phyloP scores from a whole-genome alignment of 1,139 yeast species.

The Candida pseudoviswanathii region DNA sequence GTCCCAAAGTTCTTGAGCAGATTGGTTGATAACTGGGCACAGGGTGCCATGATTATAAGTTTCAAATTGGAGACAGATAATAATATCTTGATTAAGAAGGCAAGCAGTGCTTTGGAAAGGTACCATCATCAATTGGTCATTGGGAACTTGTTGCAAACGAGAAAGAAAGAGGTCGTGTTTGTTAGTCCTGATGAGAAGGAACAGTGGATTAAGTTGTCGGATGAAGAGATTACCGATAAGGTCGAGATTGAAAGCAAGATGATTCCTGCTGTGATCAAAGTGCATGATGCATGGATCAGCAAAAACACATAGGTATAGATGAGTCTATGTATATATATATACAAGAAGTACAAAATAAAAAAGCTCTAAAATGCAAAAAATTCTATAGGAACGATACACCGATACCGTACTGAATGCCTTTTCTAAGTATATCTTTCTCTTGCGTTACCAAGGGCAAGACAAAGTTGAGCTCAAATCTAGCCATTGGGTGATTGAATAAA shows the following conservation, averaged over 20 bases:
- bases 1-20: slow-evolving; percentile 92
- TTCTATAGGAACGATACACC: slow-evolving; percentile 77
- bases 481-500: slow-evolving; percentile 82
- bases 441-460: slow-evolving; percentile 74
- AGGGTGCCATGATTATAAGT: slow-evolving; percentile 90
- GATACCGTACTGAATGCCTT: slow-evolving; percentile 92
- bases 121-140: slow-evolving; percentile 94
- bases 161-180: slow-evolving; percentile 86
- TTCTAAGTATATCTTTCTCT: slow-evolving; percentile 66
- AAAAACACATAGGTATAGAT: slow-evolving; percentile 6
- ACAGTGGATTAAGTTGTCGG: slow-evolving; percentile 55
- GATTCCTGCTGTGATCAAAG: slow-evolving; percentile 69
- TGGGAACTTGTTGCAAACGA: slow-evolving; percentile 87
- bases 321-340: slow-evolving; percentile 5
- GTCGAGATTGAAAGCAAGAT: slow-evolving; percentile 75
- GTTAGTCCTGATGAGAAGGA: slow-evolving; percentile 56
- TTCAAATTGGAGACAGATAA: slow-evolving; percentile 93
- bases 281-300: slow-evolving; percentile 65
- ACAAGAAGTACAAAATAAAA: neutral
- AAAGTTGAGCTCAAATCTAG: slow-evolving; percentile 87
- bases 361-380: neutral
- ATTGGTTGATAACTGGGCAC: slow-evolving; percentile 93
- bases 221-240: slow-evolving; percentile 36
- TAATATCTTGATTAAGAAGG: slow-evolving; percentile 69
- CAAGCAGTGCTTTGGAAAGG: slow-evolving; percentile 73